Percentiles rank a stretch among this genome's conserved stretches.
Conservation (phyloP, 2,329 filamentous ascomycete species). For the Exophiala sp. region DNA sequence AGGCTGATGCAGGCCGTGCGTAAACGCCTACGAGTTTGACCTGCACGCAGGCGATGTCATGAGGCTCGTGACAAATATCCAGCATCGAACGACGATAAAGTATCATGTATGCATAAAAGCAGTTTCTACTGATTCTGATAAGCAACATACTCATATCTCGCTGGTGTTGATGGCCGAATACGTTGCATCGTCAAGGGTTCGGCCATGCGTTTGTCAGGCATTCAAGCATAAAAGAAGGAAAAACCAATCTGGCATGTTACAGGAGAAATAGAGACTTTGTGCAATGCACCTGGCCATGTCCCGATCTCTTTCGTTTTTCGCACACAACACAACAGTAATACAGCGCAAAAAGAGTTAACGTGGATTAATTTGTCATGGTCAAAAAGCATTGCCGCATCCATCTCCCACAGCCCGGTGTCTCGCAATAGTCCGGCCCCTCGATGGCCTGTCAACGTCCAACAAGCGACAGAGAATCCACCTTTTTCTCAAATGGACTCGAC, state of each 20-base stretch:
- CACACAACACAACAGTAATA: constrained; percentile 13
- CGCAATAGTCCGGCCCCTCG: constrained; percentile 5
- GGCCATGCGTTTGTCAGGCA: constrained; percentile 9
- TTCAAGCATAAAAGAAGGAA: constrained; percentile 1
- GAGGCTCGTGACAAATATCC: no score
- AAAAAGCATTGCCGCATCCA: constrained; percentile 11
- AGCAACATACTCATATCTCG: constrained; percentile 10
- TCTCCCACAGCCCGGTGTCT: constrained; percentile 9
- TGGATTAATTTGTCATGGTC: constrained; percentile 16
- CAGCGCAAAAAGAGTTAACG: constrained; percentile 10
- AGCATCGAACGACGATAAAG: no score
- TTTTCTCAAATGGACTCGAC: constrained; percentile 6
- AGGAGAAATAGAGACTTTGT: constrained; percentile 10
- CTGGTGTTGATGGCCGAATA: background rate
- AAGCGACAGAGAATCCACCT: constrained; percentile 11
- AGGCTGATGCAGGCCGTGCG: no score
- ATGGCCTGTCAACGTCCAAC: constrained; percentile 5
- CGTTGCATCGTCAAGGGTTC: constrained; percentile 3
- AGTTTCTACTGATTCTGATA: constrained; percentile 18
- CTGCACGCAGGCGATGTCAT: no score
- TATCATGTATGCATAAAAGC: background rate
- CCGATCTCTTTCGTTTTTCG: background rate
- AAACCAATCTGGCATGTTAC: constrained; percentile 16
- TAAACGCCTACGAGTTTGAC: no score
- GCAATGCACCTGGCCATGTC: constrained; percentile 3